Evolutionary conservation across 768 basidiomycete species (phyloP), one percentile per base, ranked within the genome.

Genomic region (Podaxis carcinomalis): DNA sequence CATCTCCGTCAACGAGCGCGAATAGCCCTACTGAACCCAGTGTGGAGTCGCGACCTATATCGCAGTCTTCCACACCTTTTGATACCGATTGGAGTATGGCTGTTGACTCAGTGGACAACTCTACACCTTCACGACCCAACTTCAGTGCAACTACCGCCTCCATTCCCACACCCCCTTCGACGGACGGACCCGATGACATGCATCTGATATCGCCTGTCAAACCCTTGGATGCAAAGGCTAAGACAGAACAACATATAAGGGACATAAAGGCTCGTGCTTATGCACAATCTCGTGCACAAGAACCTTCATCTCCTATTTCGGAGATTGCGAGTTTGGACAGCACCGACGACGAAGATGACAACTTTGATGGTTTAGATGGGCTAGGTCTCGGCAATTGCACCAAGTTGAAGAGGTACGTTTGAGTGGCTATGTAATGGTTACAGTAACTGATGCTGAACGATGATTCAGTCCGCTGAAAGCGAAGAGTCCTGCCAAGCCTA

Each of bases 221-320:
- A 27, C 13, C 51, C 23, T 69, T 80, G 32, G 73, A 78, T 62
- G 69, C 71, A 35, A 72, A 65, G 19, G 69, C 70, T 27, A 89
- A 85, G 69, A 77, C 88, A 2, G 80, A 80, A 14, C 75, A 78
- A 65, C 76, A 89, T 32, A 84, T 91, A 50, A 85, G 81, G 5
- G 75, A 83, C 37, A 88, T 90, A 63, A 88, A 81, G 72, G 84
- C 82, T n/a, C 78, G 75, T 63, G 87, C 84, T 4, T 79, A 75
- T 51, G 83, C 82, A 58, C 75, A 73, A 21, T 75, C 63, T 5
- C 65, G 72, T 25, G 77, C 75, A n/a, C 78, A 80, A 2, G 81
- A 85, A 49, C 68, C 74, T n/a, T 36, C 53, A n/a, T 55, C 46
- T 23, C 56, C 67, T 27, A 50, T 65, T 25, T 65, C 73, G 13